A percentile compares a stretch with the other conserved stretches of the same genome.
These are phyloP conservation scores for Coemansia sp. DNA, from an alignment of 371 early-diverging fungal genomes.

Conservation along the genomic window DNA sequence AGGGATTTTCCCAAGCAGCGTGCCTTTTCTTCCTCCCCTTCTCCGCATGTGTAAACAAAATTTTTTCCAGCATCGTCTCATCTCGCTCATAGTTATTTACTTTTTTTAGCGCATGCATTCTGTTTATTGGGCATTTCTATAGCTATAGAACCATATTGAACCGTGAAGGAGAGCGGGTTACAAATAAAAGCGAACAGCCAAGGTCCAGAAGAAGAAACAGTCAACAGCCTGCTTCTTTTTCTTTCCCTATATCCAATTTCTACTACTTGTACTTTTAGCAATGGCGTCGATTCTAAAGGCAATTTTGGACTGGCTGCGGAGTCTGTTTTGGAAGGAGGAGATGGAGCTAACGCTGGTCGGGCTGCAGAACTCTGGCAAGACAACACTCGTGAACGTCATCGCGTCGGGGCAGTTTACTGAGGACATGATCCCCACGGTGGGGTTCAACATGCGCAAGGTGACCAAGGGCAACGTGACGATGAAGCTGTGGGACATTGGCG, in stretches of 20 bases:
- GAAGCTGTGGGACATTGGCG: constrained; percentile 99
- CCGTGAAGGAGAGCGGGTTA: not conserved
- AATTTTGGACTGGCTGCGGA: constrained; percentile 86
- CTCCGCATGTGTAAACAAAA: constrained; percentile 6
- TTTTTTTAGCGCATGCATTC: constrained; percentile 10
- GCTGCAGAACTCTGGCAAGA: constrained; percentile 97
- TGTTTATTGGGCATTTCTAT: constrained; percentile 1
- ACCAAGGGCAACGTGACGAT: constrained; percentile 93
- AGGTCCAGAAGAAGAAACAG: not conserved
- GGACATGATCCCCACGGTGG: constrained; percentile 97
- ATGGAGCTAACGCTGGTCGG: constrained; percentile 98
- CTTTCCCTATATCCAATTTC: too few relatives aligned
- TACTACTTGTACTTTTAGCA: constrained; percentile 5
- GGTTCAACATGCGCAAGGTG: constrained; percentile 97
- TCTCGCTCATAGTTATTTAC: constrained; percentile 3
- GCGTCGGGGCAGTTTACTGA: constrained; percentile 96
- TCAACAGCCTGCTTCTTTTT: not conserved
- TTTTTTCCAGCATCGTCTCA: not conserved
- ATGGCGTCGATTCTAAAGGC: constrained; percentile 73
- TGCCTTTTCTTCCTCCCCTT: constrained; percentile 1
- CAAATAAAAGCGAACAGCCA: not conserved
- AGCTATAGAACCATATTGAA: not conserved
- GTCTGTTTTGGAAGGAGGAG: constrained; percentile 95
- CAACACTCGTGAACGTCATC: constrained; percentile 96
- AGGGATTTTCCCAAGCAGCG: not conserved